Evolutionary conservation across 352 stramenopile genomes (phyloP), one percentile per base, ranked within the genome.

Genomic region (Globisporangium parvum): DNA sequence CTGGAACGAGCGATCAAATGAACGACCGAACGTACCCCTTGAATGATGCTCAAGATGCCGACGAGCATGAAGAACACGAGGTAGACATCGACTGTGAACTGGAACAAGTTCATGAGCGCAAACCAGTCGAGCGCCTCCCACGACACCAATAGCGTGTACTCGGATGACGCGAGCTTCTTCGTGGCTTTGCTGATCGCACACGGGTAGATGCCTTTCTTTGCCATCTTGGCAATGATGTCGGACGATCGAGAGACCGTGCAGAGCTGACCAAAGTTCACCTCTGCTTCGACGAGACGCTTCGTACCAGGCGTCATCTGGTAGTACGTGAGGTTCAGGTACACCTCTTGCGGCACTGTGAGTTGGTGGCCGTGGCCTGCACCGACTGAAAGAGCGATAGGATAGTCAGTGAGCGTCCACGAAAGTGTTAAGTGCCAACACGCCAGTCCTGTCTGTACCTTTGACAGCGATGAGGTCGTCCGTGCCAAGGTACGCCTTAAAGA

Each of bases 71-170:
- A 98, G 54, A 98, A 96, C 9, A 96, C 65, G 15, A 98, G 70
- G 60, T 99, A 99, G 3, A 98, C 85, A 57, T 92, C 80, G 24
- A 85, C 79, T 0, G 80, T 87, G 63, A 99, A 98, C 69, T 98
- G 87, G 65, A 99, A 99, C 9, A 80, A 69, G 60, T 99, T 99
- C 51, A 98, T 87, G 45, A 98, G 75, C 55, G 94, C 85, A 48
- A 96, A 97, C 93, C 93, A 98, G 42, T 73, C 64, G 1, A 98
- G 69, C n/a, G 92, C 73, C 37, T 85, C 75, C 75, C 88, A 98
- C 2, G 73, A 80, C 3, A 99, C 76, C 46, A 96, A 75, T 50
- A 98, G 65, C 23, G 71, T 67, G 64, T 98, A 98, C 11, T 70
- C 73, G 5, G 71, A 75, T 0, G 79, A 90, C 2, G 78, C 75